These are phyloP conservation scores for Scheffersomyces ergatensis DNA, from an alignment of 805 yeast species.

Conservation along the genomic window DNA sequence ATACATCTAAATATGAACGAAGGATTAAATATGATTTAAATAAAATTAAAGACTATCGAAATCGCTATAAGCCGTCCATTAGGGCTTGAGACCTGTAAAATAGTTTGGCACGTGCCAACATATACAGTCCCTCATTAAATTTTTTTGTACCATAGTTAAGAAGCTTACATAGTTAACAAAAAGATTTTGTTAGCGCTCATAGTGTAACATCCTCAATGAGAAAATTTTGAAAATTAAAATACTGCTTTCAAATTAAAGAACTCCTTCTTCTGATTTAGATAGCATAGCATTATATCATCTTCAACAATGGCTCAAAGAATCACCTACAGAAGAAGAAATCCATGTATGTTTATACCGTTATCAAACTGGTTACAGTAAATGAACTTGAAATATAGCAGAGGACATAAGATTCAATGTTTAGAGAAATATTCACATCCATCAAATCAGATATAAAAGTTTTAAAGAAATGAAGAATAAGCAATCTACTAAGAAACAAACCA, in stretches of 20 bases:
- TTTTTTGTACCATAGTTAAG: neutral
- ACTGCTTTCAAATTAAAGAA: neutral
- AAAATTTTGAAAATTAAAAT: neutral
- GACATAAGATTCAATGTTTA: too few relatives aligned
- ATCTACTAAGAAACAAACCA: too few relatives aligned
- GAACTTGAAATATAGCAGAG: neutral
- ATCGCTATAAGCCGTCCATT: too few relatives aligned
- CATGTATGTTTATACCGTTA: conserved; percentile 48
- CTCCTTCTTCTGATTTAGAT: conserved; percentile 10
- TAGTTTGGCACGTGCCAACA: conserved; percentile 3
- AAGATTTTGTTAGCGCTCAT: neutral
- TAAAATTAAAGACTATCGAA: too few relatives aligned
- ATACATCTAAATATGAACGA: too few relatives aligned
- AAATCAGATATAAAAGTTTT: too few relatives aligned
- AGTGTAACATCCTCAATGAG: neutral
- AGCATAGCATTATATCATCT: conserved; percentile 18
- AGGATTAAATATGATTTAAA: too few relatives aligned
- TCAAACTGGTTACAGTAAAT: neutral
- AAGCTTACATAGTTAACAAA: too few relatives aligned
- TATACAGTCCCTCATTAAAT: neutral
- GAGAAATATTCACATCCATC: too few relatives aligned
- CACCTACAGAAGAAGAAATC: conserved; percentile 98
- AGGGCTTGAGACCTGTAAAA: conserved; percentile 6
- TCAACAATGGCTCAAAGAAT: conserved; percentile 97
- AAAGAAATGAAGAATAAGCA: too few relatives aligned